Percentiles rank a stretch among this genome's conserved stretches.
Evolutionary conservation across 1,284 basidiomycete genomes (phyloP).

Genomic region (Cryptococcus sp.): DNA sequence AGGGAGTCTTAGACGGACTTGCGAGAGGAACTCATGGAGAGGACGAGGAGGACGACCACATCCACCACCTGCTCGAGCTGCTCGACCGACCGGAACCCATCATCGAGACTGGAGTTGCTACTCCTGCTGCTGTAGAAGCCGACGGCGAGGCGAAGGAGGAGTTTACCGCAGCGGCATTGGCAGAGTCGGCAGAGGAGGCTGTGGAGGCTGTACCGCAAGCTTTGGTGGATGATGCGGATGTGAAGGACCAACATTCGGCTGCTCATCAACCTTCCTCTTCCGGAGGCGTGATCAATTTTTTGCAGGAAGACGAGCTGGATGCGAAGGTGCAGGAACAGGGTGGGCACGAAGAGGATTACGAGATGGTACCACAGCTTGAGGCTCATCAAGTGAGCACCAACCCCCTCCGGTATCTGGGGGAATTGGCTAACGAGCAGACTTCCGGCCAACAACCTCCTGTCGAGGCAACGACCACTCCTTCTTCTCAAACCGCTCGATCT

Average conservation of each 20-base stretch:
- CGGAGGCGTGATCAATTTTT: slow-evolving; percentile 35
- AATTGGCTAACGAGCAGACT: slow-evolving; percentile 4
- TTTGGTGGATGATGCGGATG: neutral
- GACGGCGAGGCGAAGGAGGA: slow-evolving; percentile 1
- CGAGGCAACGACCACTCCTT: neutral
- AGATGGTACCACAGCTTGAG: slow-evolving; percentile 14
- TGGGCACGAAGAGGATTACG: slow-evolving; percentile 12
- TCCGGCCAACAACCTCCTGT: slow-evolving; percentile 16
- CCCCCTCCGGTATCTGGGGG: slow-evolving; percentile 1
- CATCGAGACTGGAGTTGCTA: neutral
- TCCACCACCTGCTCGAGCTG: slow-evolving; percentile 33
- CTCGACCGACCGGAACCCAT: slow-evolving; percentile 12
- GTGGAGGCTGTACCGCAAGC: neutral
- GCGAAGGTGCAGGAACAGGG: neutral
- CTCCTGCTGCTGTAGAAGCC: slow-evolving; percentile 1
- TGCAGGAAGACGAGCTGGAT: slow-evolving; percentile 42
- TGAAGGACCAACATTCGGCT: neutral
- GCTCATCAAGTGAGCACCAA: slow-evolving; percentile 29
- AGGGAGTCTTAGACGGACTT: slow-evolving; percentile 22
- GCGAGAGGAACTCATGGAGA: slow-evolving; percentile 18
- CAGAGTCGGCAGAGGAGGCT: neutral
- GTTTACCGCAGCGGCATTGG: neutral
- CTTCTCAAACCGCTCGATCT: neutral
- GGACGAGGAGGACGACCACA: slow-evolving; percentile 35
- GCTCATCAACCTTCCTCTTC: slow-evolving; percentile 1